These are phyloP conservation scores for Typha latifolia DNA, from an alignment of 176 grass and related monocot species.

Conservation along the genomic window DNA sequence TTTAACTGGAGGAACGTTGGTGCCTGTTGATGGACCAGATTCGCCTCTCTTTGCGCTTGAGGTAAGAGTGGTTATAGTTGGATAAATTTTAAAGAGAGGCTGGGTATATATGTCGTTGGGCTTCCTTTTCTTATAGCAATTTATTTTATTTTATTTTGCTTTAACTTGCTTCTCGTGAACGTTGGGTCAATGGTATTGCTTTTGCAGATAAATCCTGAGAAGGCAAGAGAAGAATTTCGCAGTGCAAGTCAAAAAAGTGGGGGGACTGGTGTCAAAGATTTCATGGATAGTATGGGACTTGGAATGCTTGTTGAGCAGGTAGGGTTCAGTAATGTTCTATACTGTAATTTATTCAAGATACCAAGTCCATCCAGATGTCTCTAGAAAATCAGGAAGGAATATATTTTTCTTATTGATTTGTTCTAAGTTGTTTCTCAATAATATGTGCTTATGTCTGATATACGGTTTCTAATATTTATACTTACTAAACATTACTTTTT, in stretches of 20 bases:
- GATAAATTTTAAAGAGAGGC: neutral
- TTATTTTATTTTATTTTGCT: slow-evolving; percentile 2
- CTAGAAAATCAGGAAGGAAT: too few relatives aligned
- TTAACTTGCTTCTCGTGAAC: neutral
- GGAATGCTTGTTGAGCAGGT: slow-evolving; percentile 87
- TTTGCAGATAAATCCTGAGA: slow-evolving; percentile 88
- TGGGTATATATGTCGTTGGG: neutral
- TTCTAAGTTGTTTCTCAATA: too few relatives aligned
- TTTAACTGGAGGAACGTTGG: slow-evolving; percentile 68
- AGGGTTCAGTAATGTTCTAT: neutral
- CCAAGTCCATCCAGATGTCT: too few relatives aligned
- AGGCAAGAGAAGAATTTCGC: slow-evolving; percentile 80
- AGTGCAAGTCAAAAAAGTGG: slow-evolving; percentile 63
- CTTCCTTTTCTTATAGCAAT: neutral
- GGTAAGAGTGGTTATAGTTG: slow-evolving; percentile 32
- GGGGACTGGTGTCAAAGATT: slow-evolving; percentile 79
- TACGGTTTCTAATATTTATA: too few relatives aligned
- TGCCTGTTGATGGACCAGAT: slow-evolving; percentile 64
- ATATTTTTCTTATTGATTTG: neutral
- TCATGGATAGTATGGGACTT: slow-evolving; percentile 96
- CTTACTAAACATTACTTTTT: neutral
- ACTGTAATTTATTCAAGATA: too few relatives aligned
- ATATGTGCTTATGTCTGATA: too few relatives aligned
- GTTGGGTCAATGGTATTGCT: slow-evolving; percentile 3
- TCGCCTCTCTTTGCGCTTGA: slow-evolving; percentile 73